Base-by-base conservation (phyloP, 2,329 filamentous ascomycete genomes). In the Bertia moriformis region DNA sequence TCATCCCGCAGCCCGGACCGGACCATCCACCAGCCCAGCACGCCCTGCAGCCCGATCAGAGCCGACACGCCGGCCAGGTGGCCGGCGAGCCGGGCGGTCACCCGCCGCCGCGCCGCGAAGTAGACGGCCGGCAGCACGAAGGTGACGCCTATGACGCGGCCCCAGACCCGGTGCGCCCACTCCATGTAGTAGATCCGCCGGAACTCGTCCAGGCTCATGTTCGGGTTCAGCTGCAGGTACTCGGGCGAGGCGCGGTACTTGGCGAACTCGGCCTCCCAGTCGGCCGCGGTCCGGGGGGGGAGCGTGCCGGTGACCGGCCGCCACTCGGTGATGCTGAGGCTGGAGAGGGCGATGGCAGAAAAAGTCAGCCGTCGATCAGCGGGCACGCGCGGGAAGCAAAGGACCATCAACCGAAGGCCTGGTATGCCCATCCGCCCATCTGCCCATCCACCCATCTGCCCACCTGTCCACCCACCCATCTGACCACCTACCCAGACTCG, bases 121-220 rank as follows among this genome's bases (percentile, higher is more conserved):
- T 94, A 96, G 41, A 81, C 60, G 4, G 89, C 84, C 1, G 91
- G 91, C 1, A 95, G 54, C 37, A 94, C 77, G 58, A 96, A 95
- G 38, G 85, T 82, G 45, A 96, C 60, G 42, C 91, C 91, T 42
- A 98, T 84, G 49, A 93, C 69, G 46, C 91, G 80, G 36, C 91
- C 91, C 88, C 91, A 96, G 40, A 95, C 70, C 19, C 91, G 77
- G 60, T 98, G 91, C 33, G 80, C 78, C 91, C 91, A 98, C 67
- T 98, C 91, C 91, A 96, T 96, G 59, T 83, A 98, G 71, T 96
- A 98, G 48, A 98, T 98, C 56, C 91, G 82, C 61, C 96, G 95
- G 66, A 96, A 98, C 57, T 98, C 91, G 42, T 78, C 72, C 41
- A 98, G 68, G 20, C 73, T 81, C 91, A 98, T 98, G 57, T 85